Base-by-base conservation (phyloP, 768 basidiomycete species). In the Vishniacozyma victoriae region DNA sequence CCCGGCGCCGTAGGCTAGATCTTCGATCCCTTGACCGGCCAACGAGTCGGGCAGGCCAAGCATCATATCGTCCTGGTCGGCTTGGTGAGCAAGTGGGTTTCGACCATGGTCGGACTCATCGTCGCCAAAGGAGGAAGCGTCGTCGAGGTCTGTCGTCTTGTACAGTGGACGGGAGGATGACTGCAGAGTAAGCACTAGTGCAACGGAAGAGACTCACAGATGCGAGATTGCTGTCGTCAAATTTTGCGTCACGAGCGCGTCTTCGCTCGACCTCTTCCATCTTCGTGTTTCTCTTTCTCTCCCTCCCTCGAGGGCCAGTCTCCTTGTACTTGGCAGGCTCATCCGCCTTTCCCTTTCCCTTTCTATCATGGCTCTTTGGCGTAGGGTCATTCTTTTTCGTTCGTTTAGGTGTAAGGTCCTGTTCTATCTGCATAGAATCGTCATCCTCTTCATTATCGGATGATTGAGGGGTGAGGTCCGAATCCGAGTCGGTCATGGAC, bases 21-120 rank as follows among this genome's bases (percentile, higher is more conserved):
- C 66, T 41, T 68, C 66, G 25, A 68, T 57, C 29, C 64, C 62
- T 25, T 68, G 62, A 19, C 66, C 65, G 7, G 55, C 55, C 39
- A 62, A 60, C 7, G 54, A 55, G 19, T 57, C 62, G 4, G 62
- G 65, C 25, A 65, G 39, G 16, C 37, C 37, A 23, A 54, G 24
- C 13, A 61, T 59, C 12, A 58, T 56, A 24, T 60, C 62, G 2
- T 46, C 55, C 11, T 52, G 37, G 19, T 62, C 46, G 3, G 45
- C 53, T 1, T 50, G 29, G n/a, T n/a, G n/a, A n/a, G n/a, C n/a
- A n/a, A n/a, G n/a, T 3, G 26, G 40, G 37, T 31, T 19, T 16
- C 26, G 44, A 20, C 41, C 46, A 18, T 50, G 50, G 19, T 60
- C 62, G 0, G 58, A 57, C 54, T 64, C 62, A 43, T 60, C 59